Evolutionary conservation across 345 rosid genomes (phyloP).

Genomic region (Kernera saxatilis): DNA sequence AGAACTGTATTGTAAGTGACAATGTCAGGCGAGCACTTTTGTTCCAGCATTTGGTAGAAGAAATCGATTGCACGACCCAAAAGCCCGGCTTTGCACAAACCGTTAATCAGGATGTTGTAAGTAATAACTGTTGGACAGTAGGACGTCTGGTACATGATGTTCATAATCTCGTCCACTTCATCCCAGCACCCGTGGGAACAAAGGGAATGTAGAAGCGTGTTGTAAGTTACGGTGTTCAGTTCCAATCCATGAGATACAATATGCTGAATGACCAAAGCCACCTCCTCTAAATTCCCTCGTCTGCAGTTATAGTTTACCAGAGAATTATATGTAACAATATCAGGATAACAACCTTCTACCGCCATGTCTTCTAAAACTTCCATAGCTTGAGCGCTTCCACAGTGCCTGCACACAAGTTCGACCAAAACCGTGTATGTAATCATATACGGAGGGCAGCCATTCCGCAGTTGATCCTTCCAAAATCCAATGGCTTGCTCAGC

Average conservation of each 20-base stretch:
- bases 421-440: conserved; percentile 64
- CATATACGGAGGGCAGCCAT: conserved; percentile 71
- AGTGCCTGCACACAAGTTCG: conserved; percentile 68
- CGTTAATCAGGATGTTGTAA: conserved; percentile 76
- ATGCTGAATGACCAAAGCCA: conserved; percentile 45
- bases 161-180: conserved; percentile 61
- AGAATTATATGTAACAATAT: conserved; percentile 66
- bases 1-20: conserved; percentile 73
- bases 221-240: conserved; percentile 62
- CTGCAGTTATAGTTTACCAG: conserved; percentile 59
- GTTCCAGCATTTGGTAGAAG: conserved; percentile 53
- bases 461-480: conserved; percentile 62
- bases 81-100: conserved; percentile 66
- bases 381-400: conserved; percentile 61
- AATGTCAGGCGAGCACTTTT: conserved; percentile 54
- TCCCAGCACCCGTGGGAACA: conserved; percentile 59
- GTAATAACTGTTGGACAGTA: conserved; percentile 59
- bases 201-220: conserved; percentile 70
- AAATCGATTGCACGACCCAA: conserved; percentile 62
- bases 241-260: conserved; percentile 57
- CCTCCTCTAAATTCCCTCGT: conserved; percentile 52
- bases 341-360: conserved; percentile 72
- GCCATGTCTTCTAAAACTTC: conserved; percentile 79
- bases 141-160: conserved; percentile 47
- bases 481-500: conserved; percentile 59